These are phyloP conservation scores for Lojkania enalia DNA, from an alignment of 2,329 filamentous ascomycete species.

Conservation along the genomic window DNA sequence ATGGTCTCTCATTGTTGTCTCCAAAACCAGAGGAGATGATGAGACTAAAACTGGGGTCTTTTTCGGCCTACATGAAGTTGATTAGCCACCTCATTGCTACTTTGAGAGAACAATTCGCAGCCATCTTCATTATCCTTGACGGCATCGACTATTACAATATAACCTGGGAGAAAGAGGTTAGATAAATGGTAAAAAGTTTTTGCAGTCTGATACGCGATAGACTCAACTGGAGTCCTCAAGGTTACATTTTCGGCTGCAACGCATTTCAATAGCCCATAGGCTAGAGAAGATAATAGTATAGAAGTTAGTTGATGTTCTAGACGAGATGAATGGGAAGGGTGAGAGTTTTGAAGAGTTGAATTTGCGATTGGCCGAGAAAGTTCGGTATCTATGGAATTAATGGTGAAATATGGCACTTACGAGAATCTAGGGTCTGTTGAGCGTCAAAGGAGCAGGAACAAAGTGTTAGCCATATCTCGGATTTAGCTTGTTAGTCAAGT, in stretches of 20 bases:
- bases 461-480: no score
- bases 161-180: background rate
- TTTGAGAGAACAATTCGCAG: background rate
- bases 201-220: background rate
- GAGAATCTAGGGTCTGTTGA: no score
- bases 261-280: background rate
- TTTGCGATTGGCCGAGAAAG: no score
- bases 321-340: background rate
- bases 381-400: no score
- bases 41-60: background rate
- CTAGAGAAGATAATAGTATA: background rate
- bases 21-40: background rate
- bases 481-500: no score
- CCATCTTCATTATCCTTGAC: conserved; percentile 3
- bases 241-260: background rate
- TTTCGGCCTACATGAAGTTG: background rate
- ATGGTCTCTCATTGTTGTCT: background rate
- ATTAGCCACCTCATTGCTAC: background rate
- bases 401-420: no score
- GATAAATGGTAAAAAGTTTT: background rate
- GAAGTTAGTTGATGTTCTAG: background rate
- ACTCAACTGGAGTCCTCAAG: background rate
- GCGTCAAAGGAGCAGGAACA: no score
- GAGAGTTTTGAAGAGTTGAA: background rate
- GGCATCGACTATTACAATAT: conserved; percentile 4